Conservation (phyloP, 306 rosid genomes). For the Begonia loranthoides region DNA sequence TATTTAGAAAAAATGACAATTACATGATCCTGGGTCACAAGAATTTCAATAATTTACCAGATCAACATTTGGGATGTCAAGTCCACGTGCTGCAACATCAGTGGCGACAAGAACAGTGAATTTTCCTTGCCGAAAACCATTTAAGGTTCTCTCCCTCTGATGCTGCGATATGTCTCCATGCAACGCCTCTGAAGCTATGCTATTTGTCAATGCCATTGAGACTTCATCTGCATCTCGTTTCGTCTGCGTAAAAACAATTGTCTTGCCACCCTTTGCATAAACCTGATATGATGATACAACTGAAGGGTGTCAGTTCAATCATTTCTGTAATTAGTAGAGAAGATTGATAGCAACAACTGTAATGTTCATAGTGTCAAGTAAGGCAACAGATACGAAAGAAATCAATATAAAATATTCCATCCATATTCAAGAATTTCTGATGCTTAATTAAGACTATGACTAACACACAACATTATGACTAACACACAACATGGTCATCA, state of each 20-base stretch:
- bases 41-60: conserved; percentile 34
- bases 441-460: too few species aligned
- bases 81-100: conserved; percentile 98
- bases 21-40: neutral
- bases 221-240: conserved; percentile 99
- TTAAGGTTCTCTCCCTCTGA: conserved; percentile 93
- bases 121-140: conserved; percentile 96
- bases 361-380: too few species aligned
- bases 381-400: too few species aligned
- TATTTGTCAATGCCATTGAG: conserved; percentile 69
- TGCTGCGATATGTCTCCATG: conserved; percentile 99
- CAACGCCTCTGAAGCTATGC: conserved; percentile 88
- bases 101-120: conserved; percentile 97
- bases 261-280: conserved; percentile 96
- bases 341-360: too few species aligned
- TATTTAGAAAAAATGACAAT: too few species aligned
- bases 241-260: conserved; percentile 94
- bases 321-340: too few species aligned
- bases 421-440: too few species aligned
- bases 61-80: conserved; percentile 96
- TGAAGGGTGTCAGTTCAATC: too few species aligned
- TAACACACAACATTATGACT: too few species aligned
- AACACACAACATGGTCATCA: too few species aligned
- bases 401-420: too few species aligned
- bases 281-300: conserved; percentile 39